Evolutionary conservation across 352 stramenopile species (phyloP).

Genomic region (Phytopythium litorale): DNA sequence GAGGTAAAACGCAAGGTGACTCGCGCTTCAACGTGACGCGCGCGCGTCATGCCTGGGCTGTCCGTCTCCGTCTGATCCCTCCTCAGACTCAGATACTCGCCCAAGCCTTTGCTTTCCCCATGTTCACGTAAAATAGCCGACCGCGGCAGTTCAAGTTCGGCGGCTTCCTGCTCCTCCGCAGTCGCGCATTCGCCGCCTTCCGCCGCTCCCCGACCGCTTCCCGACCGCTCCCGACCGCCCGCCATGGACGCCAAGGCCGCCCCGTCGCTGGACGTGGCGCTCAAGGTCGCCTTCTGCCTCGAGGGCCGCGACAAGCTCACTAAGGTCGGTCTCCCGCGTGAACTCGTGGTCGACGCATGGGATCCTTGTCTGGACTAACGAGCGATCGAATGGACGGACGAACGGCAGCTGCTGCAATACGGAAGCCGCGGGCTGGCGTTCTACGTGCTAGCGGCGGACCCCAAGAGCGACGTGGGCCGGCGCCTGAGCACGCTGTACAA

Average conservation of each 20-base stretch:
- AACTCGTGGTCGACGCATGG: too few species aligned
- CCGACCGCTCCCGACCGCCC: conserved; percentile 8
- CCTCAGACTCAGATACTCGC: neutral
- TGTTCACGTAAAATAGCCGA: conserved; percentile 5
- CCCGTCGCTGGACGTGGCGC: conserved; percentile 53
- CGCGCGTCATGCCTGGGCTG: neutral
- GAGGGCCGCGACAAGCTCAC: conserved; percentile 87
- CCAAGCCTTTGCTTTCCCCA: too few species aligned
- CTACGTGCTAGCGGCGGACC: conserved; percentile 72
- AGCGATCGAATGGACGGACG: too few species aligned
- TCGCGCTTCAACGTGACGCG: neutral
- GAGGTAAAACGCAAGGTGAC: conserved; percentile 2
- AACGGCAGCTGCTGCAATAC: conserved; percentile 69
- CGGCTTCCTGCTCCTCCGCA: neutral
- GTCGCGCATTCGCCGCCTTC: conserved; percentile 1
- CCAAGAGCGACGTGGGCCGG: conserved; percentile 78
- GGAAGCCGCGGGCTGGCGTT: conserved; percentile 75
- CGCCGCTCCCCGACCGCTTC: neutral
- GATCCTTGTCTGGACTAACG: neutral
- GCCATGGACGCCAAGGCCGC: conserved; percentile 50
- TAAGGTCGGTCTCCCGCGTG: conserved; percentile 37
- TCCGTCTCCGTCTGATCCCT: neutral
- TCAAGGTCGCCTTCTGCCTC: conserved; percentile 71
- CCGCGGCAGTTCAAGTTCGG: conserved; percentile 3
- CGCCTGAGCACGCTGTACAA: conserved; percentile 78